These are phyloP conservation scores for Psilocybe azurescens DNA, from an alignment of 768 basidiomycete genomes.

Conservation along the genomic window DNA sequence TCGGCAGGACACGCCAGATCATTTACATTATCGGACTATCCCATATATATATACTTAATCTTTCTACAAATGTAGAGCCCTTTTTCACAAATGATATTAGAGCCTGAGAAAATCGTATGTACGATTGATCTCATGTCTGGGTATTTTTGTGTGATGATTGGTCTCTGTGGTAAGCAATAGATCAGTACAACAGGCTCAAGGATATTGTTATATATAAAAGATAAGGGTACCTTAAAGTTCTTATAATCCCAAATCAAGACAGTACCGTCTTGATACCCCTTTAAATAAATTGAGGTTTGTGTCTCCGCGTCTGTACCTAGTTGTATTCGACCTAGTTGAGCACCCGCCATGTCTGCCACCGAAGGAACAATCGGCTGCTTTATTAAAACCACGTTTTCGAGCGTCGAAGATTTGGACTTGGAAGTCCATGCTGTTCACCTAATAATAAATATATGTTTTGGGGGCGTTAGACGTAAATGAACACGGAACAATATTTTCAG, in stretches of 20 bases:
- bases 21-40: slow-evolving; percentile 5
- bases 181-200: background rate
- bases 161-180: slow-evolving; percentile 31
- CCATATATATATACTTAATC: slow-evolving; percentile 9
- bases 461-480: slow-evolving; percentile 22
- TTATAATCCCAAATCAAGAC: slow-evolving; percentile 57
- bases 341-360: slow-evolving; percentile 34
- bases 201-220: background rate
- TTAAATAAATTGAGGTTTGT: slow-evolving; percentile 47
- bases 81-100: slow-evolving; percentile 44
- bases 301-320: slow-evolving; percentile 38
- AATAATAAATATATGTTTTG: slow-evolving; percentile 8
- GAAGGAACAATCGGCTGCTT: slow-evolving; percentile 48
- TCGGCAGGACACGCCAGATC: background rate
- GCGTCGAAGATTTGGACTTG: slow-evolving; percentile 57
- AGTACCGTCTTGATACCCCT: slow-evolving; percentile 46
- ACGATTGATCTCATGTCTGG: slow-evolving; percentile 38
- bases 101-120: slow-evolving; percentile 45
- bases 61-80: slow-evolving; percentile 40
- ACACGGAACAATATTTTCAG: slow-evolving; percentile 1
- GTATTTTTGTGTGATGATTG: slow-evolving; percentile 37
- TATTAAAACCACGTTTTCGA: slow-evolving; percentile 42
- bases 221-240: slow-evolving; percentile 44
- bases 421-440: slow-evolving; percentile 55
- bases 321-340: background rate